Conservation (phyloP, 345 rosid species). For the Mangifera indica region DNA sequence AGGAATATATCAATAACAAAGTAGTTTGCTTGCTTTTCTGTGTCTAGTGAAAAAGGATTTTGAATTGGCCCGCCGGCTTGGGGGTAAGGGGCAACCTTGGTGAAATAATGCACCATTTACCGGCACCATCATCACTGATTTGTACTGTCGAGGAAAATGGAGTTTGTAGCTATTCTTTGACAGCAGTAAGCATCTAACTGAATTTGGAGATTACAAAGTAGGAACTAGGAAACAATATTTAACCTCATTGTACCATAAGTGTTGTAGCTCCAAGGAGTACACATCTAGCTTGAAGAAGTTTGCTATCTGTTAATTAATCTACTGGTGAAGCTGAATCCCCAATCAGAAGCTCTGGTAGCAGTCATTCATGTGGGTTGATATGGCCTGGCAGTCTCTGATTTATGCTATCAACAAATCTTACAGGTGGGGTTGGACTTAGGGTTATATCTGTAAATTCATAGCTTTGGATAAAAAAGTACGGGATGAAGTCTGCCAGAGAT, state of each 20-base stretch:
- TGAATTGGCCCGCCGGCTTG: conserved; percentile 83
- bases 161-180: neutral
- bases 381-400: neutral
- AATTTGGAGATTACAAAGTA: conserved; percentile 1
- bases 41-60: conserved; percentile 85
- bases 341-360: neutral
- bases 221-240: conserved; percentile 4
- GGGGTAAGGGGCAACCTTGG: conserved; percentile 74
- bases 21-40: conserved; percentile 7
- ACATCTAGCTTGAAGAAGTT: neutral
- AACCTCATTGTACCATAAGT: neutral
- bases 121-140: conserved; percentile 1
- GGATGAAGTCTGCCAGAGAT: neutral
- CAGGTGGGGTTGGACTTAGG: neutral
- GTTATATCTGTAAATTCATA: neutral
- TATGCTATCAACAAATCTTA: neutral
- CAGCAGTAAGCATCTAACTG: neutral
- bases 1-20: neutral
- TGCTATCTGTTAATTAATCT: neutral
- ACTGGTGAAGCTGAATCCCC: neutral
- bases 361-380: neutral
- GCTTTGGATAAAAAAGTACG: neutral
- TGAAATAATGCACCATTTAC: conserved; percentile 24
- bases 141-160: neutral
- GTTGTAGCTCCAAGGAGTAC: neutral